Evolutionary conservation across 1,284 basidiomycete genomes (phyloP).

Genomic region (Meripilus lineatus): DNA sequence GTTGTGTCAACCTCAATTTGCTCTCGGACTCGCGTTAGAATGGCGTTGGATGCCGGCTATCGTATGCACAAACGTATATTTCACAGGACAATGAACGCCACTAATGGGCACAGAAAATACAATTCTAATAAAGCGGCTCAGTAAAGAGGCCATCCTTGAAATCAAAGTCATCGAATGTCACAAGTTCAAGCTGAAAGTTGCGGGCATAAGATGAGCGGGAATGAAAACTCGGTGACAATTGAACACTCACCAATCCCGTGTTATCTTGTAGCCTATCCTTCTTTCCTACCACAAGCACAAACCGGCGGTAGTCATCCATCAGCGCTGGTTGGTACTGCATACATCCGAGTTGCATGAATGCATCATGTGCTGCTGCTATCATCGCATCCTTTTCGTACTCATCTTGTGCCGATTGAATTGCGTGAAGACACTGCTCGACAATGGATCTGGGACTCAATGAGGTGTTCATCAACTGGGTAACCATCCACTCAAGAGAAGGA

Average conservation of each 20-base stretch:
- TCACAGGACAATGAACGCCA: no score
- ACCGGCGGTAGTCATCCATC: conserved; percentile 56
- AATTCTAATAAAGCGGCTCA: no score
- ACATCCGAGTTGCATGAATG: conserved; percentile 35
- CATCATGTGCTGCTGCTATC: conserved; percentile 39
- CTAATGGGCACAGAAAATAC: no score
- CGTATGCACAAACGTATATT: no score
- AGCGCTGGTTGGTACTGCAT: conserved; percentile 55
- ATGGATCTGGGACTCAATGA: conserved; percentile 29
- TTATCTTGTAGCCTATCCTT: conserved; percentile 25
- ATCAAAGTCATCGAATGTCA: conserved; percentile 27
- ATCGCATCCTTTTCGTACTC: no score
- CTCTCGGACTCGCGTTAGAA: no score
- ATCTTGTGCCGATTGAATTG: conserved; percentile 35
- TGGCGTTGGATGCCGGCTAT: no score
- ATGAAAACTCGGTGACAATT: no score
- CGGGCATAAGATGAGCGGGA: no score
- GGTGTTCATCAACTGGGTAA: conserved; percentile 21
- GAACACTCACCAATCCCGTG: conserved; percentile 30
- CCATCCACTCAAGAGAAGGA: conserved; percentile 14
- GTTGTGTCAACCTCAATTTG: no score
- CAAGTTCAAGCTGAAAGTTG: conserved; percentile 42
- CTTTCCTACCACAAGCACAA: conserved; percentile 44
- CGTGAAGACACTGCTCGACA: conserved; percentile 36
- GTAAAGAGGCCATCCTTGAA: conserved; percentile 40